Evolutionary conservation across 192 early-diverging fungal species (phyloP), one percentile per base, ranked within the genome.

Genomic region (Paraglomus occultum): DNA sequence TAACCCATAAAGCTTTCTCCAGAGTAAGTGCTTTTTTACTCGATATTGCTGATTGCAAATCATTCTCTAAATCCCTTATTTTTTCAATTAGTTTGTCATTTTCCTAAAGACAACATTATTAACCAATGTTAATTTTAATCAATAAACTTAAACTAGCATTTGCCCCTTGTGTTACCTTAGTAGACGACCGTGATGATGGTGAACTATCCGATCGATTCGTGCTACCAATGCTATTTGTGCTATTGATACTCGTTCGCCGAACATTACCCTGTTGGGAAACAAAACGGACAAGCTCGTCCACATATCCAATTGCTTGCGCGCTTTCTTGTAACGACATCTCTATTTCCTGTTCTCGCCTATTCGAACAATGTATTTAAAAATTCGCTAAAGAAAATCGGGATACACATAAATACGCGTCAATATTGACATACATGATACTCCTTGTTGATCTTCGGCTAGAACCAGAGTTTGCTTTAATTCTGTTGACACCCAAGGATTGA

Each of bases 81-180:
- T 60, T 70, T 15, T 45, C 45, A 17, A 15, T 59, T 48, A 59
- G 39, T 58, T 59, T 70, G 57, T 70, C 55, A 31, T 59, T 59
- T 59, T 70, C 67, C 67, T 70, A 49, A 58, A 55, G 31, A 31
- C 31, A 3, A 31, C 31, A 31, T 31, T 31, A 31, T 31, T 2
- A 31, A 31, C 31, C 1, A 31, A 31, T 1, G 31, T 31, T 31
- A 31, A 3, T 31, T 31, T 2, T 31, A 2, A 31, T 31, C 31
- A 31, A 2, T 31, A 31, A 31, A 31, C 31, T 31, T 31, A 31
- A 31, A 3, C 1, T 31, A 31, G 3, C 31, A 31, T 31, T 31
- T 31, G 31, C 31, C 31, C 3, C 3, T 31, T 31, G 31, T 31
- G 31, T 31, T 31, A 31, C 31, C 31, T 31, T 31, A 1, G 3